Base-by-base conservation (phyloP, 2,329 filamentous ascomycete genomes). In the Penicillium italicum region DNA sequence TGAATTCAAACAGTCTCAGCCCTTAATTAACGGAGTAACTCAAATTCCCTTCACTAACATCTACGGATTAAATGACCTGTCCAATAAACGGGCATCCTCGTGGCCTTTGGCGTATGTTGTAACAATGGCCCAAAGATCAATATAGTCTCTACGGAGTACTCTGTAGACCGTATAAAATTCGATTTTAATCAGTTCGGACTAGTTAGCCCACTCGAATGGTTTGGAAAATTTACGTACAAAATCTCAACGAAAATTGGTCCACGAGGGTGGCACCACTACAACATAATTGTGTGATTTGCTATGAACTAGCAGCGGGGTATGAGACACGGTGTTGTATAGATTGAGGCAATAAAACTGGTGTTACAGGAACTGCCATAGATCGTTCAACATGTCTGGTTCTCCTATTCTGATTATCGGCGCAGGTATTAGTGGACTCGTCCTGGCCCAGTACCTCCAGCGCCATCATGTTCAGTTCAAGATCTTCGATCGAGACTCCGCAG, bases 351-450 rank as follows among this genome's bases (percentile, higher is more conserved):
- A 9, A 11, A 44, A 31, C 33, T 30, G 18, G 22, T n/a, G n/a
- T n/a, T n/a, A 48, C 30, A 18, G 22, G 22, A 36, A 30, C 12
- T 11, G 9, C 12, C 2, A 16, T 22, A 42, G 12, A 18, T 24
- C 4, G 33, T n/a, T 18, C 43, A 44, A 22, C 46, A 66, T 67
- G 65, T 47, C 59, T 9, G 50, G 58, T 45, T 62, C 78, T 30
- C 66, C 69, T 53, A 64, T 78, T 36, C 56, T 79, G 42, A 77
- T 79, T 55, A 64, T 76, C 38, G 75, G 75, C 5, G 76, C 72
- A 18, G 76, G 76, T 37, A 69, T 79, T 40, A 73, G 72, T 44
- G 77, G 77, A 14, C 67, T 79, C 10, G 70, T 72, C 8, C 64
- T 78, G 14, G 76, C 74, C 10, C 76, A 79, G 56, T 62, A 69